Evolutionary conservation across 2,329 filamentous ascomycete genomes (phyloP).

Genomic region (Penicillium sp.): DNA sequence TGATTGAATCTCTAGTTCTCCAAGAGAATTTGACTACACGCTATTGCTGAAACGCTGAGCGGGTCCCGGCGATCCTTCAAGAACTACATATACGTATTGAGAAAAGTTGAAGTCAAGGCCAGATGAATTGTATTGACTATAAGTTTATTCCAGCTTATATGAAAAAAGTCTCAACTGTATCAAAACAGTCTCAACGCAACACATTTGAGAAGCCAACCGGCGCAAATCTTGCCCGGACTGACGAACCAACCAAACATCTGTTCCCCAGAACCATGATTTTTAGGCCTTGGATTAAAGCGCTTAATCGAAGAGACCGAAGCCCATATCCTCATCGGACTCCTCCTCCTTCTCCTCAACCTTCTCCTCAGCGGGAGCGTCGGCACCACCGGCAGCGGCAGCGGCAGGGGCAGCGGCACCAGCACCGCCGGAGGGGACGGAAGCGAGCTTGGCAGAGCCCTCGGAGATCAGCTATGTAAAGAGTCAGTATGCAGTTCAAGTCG

Average conservation of each 20-base stretch:
- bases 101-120: conserved; percentile 25
- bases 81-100: background rate
- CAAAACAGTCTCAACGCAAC: conserved; percentile 34
- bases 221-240: conserved; percentile 31
- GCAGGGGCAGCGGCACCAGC: conserved; percentile 49
- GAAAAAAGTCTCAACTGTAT: conserved; percentile 41
- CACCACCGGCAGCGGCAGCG: conserved; percentile 66
- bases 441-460: conserved; percentile 88
- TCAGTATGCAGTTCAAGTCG: conserved; percentile 17
- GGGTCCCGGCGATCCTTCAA: background rate
- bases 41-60: conserved; percentile 2
- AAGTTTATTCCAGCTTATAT: conserved; percentile 36
- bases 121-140: conserved; percentile 40
- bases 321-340: conserved; percentile 74
- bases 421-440: conserved; percentile 93
- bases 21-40: conserved; percentile 7
- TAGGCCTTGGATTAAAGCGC: conserved; percentile 30
- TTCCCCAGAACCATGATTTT: conserved; percentile 67
- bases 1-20: background rate
- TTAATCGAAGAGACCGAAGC: conserved; percentile 70
- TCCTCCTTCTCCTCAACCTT: conserved; percentile 76
- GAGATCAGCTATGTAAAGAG: conserved; percentile 70
- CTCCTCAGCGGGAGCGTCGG: conserved; percentile 65
- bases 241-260: conserved; percentile 35
- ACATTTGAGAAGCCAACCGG: conserved; percentile 32